Percentiles rank a stretch among this genome's conserved stretches.
Evolutionary conservation across 2,329 filamentous ascomycete genomes (phyloP).

Genomic region (Tetracladium maxilliforme): DNA sequence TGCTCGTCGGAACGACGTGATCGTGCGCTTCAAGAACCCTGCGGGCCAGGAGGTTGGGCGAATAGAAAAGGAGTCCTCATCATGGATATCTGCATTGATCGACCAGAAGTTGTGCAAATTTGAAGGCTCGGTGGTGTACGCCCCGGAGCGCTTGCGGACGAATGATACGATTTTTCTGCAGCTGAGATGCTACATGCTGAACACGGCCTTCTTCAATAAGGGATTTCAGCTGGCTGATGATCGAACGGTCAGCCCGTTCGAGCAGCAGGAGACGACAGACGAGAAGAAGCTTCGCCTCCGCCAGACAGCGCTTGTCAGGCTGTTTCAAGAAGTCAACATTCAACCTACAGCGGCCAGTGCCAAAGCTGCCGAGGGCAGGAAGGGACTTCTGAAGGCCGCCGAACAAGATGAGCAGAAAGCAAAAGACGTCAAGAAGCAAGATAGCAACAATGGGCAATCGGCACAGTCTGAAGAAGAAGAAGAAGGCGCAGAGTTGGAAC

Average conservation of each 20-base stretch:
- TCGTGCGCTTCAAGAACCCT: conserved; percentile 79
- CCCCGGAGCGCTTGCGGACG: conserved; percentile 68
- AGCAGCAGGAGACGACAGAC: conserved; percentile 72
- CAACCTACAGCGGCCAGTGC: conserved; percentile 62
- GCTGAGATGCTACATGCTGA: conserved; percentile 61
- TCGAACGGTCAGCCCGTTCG: conserved; percentile 58
- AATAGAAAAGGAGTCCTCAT: conserved; percentile 71
- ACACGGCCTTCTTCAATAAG: conserved; percentile 54
- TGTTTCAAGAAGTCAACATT: conserved; percentile 82
- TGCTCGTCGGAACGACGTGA: conserved; percentile 61
- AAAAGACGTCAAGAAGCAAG: conserved; percentile 29
- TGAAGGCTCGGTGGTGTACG: conserved; percentile 77
- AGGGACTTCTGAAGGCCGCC: conserved; percentile 73
- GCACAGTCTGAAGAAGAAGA: conserved; percentile 50
- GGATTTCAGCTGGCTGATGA: conserved; percentile 53
- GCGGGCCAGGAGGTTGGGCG: conserved; percentile 74
- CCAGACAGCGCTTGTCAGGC: conserved; percentile 74
- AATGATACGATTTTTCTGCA: conserved; percentile 95
- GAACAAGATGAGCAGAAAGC: conserved; percentile 72
- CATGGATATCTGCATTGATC: conserved; percentile 84
- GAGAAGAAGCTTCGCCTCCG: conserved; percentile 72
- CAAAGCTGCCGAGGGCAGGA: conserved; percentile 60
- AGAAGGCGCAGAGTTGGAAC: conserved; percentile 81
- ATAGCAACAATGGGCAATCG: conserved; percentile 23
- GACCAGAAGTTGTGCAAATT: conserved; percentile 84